Evolutionary conservation across 139 green algal species (phyloP), one percentile per base, ranked within the genome.

Genomic region (Cymbomonas tetramitiformis): DNA sequence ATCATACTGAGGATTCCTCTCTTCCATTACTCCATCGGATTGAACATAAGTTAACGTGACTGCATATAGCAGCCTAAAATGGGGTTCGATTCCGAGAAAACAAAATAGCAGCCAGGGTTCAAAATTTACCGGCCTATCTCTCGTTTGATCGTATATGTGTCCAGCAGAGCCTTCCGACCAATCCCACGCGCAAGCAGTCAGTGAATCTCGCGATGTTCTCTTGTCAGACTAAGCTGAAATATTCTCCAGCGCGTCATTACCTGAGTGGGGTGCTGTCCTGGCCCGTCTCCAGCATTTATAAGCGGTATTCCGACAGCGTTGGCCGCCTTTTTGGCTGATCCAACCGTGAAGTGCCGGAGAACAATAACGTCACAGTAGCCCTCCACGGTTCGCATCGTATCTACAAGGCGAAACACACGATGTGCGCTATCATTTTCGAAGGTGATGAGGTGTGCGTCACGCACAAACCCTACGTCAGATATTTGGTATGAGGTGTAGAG

Each of bases 261-360:
- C n/a, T 94, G 85, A 3, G 86, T 95, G 30, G 92, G 92, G 74
- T 99, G 92, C 84, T 99, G 92, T 0, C 92, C 92, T 0, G 92
- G 89, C 7, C 92, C 92, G 57, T 98, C 91, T 12, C 86, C 91
- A 12, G 91, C 91, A 58, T 95, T 98, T 58, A 98, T 80, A 56
- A 98, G 83, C 39, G 91, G 91, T 2, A 94, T 61, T 2, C 61
- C 73, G 0, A 86, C 75, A n/a, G 80, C 91, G 1, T 54, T 25
- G 0, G 89, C 86, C 3, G 92, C 92, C 3, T 60, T 65, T 47
- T 72, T 73, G 1, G 92, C 87, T 9, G 76, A 71, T 1, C 92
- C 92, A 12, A 77, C 79, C 50, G 67, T 59, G 62, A 91, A 94
- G 71, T 99, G 92, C 8, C 92, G 75, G 53, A 99, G 75, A 36